These are phyloP conservation scores for Dictyostelium intermedium DNA, from an alignment of 78 protist species.

Conservation along the genomic window DNA sequence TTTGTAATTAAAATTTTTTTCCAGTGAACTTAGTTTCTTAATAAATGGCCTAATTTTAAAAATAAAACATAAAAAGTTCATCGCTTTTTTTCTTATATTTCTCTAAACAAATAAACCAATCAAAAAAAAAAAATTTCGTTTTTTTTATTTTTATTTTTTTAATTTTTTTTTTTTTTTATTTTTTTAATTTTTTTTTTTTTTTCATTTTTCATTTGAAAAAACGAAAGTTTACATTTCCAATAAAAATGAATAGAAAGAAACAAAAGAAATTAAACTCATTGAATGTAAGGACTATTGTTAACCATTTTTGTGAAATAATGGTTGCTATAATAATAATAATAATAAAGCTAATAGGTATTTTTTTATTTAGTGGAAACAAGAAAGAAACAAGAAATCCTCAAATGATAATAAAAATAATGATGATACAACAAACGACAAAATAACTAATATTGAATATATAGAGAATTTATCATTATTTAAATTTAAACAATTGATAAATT, in stretches of 20 bases:
- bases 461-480: slow-evolving; percentile 31
- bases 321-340: background rate
- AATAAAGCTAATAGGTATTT: background rate
- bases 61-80: too few species aligned
- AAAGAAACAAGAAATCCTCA: background rate
- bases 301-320: too few species aligned
- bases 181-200: background rate
- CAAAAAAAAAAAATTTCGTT: background rate
- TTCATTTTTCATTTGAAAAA: background rate
- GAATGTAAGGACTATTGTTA: too few species aligned
- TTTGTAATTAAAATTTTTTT: too few species aligned
- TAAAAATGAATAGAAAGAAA: slow-evolving; percentile 8
- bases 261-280: slow-evolving; percentile 3
- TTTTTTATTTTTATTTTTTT: background rate
- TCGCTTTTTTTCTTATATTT: too few species aligned
- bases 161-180: background rate
- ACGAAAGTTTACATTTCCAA: background rate
- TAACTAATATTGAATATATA: slow-evolving; percentile 1
- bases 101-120: too few species aligned
- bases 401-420: background rate
- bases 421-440: background rate
- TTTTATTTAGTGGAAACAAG: background rate
- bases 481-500: background rate
- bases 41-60: too few species aligned
- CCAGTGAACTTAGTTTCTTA: too few species aligned